Base-by-base conservation (phyloP, 2,329 filamentous ascomycete species). In the Colletotrichum magnum region DNA sequence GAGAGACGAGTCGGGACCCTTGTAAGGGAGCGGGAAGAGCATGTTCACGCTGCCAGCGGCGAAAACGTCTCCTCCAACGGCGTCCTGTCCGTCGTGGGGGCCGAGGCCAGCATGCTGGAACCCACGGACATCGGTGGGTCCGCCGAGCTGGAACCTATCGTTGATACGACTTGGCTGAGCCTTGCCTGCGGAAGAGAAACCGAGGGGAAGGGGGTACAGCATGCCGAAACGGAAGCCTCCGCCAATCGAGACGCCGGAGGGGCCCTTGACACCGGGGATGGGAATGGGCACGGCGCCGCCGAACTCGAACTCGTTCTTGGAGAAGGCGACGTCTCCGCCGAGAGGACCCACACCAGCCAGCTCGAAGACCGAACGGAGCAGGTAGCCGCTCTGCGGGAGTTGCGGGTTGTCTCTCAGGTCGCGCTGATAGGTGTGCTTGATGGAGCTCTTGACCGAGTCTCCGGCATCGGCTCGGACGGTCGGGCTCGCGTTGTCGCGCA, bases 121-220 rank as follows among this genome's bases (percentile, higher is more conserved):
- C 2, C 96, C 96, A 64, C 96, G 93, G 15, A 99, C 93, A 77
- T 97, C 95, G 3, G 94, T 97, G 4, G 96, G 95, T 0, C 96
- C 96, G 51, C 96, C 96, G 39, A 99, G 92, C 76, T 94, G 90
- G 84, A 99, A 99, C 52, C 96, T 94, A 79, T 99, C 96, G 78
- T 97, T 98, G 76, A 98, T 88, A 36, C 94, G 90, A 73, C 93
- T 97, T 5, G 92, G 89, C 26, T 87, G 85, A 0, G 91, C 87
- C 21, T 83, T 82, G 57, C 84, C 83, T 18, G 80, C 75, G 60
- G 86, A 74, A 58, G 86, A 74, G 73, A 86, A 88, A 6, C 89
- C 89, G 7, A 92, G 82, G 2, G 93, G 87, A 16, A 99, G 84
- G 1, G 96, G 96, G 77, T 92, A 97, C 9, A 99, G 85, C 57